phyloP scores from a whole-genome alignment of 345 rosid genomes.

The Cardamine resedifolia region DNA sequence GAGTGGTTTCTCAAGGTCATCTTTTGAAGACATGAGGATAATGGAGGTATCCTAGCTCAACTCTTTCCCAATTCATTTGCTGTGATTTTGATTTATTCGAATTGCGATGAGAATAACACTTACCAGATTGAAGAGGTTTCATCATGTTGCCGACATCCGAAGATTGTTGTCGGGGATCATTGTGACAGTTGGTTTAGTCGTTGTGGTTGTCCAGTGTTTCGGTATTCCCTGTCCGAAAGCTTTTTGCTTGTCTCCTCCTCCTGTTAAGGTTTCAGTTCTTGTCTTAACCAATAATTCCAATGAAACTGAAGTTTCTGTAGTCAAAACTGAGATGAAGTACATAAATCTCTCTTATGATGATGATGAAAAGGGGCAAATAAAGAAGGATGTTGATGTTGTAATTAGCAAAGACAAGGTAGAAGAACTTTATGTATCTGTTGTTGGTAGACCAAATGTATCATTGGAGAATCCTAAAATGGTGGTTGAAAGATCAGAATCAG shows the following conservation, averaged over 20 bases:
- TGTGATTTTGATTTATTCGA: background rate
- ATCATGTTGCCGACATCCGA: conserved; percentile 43
- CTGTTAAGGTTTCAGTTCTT: conserved; percentile 30
- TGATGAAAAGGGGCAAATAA: conserved; percentile 14
- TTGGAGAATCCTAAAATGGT: conserved; percentile 19
- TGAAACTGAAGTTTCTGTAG: conserved; percentile 19
- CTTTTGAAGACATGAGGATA: background rate
- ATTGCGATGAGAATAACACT: conserved; percentile 38
- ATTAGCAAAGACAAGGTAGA: conserved; percentile 17
- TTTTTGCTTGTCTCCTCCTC: conserved; percentile 17
- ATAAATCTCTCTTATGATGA: conserved; percentile 32
- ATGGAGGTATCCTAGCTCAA: background rate
- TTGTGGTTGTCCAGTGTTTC: conserved; percentile 47
- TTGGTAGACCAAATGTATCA: conserved; percentile 9
- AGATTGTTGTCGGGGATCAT: conserved; percentile 45
- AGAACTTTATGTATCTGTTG: conserved; percentile 2
- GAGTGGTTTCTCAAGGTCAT: background rate
- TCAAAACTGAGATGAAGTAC: conserved; percentile 22
- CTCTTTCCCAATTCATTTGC: background rate
- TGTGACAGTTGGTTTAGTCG: conserved; percentile 38
- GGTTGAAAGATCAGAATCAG: conserved; percentile 11
- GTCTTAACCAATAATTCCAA: conserved; percentile 27
- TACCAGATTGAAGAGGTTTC: conserved; percentile 33
- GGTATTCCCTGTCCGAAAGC: conserved; percentile 39
- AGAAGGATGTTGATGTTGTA: conserved; percentile 19